Evolutionary conservation across 345 rosid genomes (phyloP).

Genomic region (Cardamine chenopodiifolia): DNA sequence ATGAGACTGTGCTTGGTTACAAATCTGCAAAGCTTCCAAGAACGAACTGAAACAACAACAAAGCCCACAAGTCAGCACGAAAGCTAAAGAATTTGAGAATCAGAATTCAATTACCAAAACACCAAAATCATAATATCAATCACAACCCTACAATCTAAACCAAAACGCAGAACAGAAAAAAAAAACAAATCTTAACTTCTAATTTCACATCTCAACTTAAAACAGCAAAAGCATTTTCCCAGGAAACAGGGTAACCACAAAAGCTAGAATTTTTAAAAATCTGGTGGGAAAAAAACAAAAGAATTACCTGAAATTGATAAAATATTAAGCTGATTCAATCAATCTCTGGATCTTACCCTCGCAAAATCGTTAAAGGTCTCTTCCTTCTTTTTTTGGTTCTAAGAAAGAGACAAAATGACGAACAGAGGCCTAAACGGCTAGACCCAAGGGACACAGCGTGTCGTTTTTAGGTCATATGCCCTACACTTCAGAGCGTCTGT

Average conservation of each 20-base stretch:
- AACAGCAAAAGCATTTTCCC: slow-evolving; percentile 27
- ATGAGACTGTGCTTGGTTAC: slow-evolving; percentile 30
- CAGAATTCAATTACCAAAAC: background rate
- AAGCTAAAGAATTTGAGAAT: slow-evolving; percentile 9
- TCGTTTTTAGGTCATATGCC: background rate
- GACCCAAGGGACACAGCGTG: background rate
- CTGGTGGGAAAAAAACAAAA: slow-evolving; percentile 9
- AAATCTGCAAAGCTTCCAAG: background rate
- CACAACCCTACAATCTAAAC: slow-evolving; percentile 10
- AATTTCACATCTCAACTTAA: slow-evolving; percentile 11
- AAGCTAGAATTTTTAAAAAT: slow-evolving; percentile 13
- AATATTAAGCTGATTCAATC: slow-evolving; percentile 36
- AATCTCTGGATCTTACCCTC: slow-evolving; percentile 39
- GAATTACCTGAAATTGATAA: slow-evolving; percentile 13
- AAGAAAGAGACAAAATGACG: slow-evolving; percentile 30
- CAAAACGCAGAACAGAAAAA: background rate
- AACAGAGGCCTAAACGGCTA: slow-evolving; percentile 32
- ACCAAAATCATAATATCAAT: background rate
- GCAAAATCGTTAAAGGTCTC: slow-evolving; percentile 32
- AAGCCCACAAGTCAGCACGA: slow-evolving; percentile 23
- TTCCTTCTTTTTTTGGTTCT: background rate
- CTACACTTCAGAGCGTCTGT: background rate
- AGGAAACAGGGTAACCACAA: background rate
- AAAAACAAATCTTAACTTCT: slow-evolving; percentile 13
- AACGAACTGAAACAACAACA: slow-evolving; percentile 32